Conservation (phyloP, 2,329 filamentous ascomycete genomes). For the Simplicillium aogashimaense region DNA sequence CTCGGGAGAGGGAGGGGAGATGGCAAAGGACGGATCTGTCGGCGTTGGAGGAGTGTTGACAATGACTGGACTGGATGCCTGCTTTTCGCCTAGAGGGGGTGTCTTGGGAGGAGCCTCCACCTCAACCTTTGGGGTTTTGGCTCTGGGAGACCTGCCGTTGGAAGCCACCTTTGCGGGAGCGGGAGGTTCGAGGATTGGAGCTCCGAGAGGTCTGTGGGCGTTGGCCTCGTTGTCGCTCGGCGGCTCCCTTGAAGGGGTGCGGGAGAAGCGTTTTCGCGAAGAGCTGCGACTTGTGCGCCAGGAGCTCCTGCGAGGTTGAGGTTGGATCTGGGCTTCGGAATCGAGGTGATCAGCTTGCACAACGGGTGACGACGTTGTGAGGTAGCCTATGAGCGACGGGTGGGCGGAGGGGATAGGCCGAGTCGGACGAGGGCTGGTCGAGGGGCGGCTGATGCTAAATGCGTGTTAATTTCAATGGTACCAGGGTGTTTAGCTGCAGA, state of each 20-base stretch:
- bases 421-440: slow-evolving; percentile 5
- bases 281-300: slow-evolving; percentile 6
- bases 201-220: slow-evolving; percentile 9
- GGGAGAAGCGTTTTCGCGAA: slow-evolving; percentile 16
- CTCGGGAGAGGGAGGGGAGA: slow-evolving; percentile 14
- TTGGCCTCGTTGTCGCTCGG: slow-evolving; percentile 5
- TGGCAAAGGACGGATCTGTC: slow-evolving; percentile 29
- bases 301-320: slow-evolving; percentile 4
- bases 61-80: slow-evolving; percentile 37
- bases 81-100: slow-evolving; percentile 32
- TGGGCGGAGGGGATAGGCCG: slow-evolving; percentile 44
- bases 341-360: slow-evolving; percentile 46
- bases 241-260: slow-evolving; percentile 9
- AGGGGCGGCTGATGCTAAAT: slow-evolving; percentile 4
- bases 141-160: slow-evolving; percentile 16
- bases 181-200: slow-evolving; percentile 16
- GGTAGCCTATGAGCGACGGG: slow-evolving; percentile 56
- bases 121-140: slow-evolving; percentile 17
- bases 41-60: slow-evolving; percentile 60
- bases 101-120: slow-evolving; percentile 29
- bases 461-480: slow-evolving; percentile 3
- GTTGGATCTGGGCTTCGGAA: slow-evolving; percentile 10
- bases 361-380: slow-evolving; percentile 59
- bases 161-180: slow-evolving; percentile 18
- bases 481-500: too few relatives aligned